phyloP scores from a whole-genome alignment of 331 rosid species.

The Acacia concinna region DNA sequence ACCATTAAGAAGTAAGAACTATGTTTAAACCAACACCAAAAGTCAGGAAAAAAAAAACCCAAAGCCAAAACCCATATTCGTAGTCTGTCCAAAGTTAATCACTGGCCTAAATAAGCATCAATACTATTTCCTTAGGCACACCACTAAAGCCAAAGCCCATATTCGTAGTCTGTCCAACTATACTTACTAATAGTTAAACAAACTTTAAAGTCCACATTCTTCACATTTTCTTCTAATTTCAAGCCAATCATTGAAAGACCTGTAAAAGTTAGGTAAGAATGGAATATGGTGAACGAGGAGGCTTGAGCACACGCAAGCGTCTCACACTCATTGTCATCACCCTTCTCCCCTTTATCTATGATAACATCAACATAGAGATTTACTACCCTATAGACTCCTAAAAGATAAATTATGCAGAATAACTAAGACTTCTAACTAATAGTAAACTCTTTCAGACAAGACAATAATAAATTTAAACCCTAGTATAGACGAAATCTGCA shows the following conservation, averaged over 20 bases:
- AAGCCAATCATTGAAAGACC: neutral
- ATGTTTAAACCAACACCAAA: neutral
- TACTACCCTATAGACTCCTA: neutral
- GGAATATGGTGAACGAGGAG: neutral
- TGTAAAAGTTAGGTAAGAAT: neutral
- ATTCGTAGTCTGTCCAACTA: slow-evolving; percentile 9
- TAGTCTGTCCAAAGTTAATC: too few relatives aligned
- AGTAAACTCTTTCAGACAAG: neutral
- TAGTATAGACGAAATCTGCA: neutral
- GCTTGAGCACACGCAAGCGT: neutral
- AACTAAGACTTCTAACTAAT: neutral
- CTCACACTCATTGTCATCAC: neutral
- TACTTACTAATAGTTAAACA: neutral
- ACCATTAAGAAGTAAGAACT: neutral
- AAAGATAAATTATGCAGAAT: neutral
- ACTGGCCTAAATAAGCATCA: neutral
- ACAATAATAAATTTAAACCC: neutral
- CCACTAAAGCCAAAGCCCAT: neutral
- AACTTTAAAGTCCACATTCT: neutral
- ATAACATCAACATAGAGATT: neutral
- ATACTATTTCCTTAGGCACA: neutral
- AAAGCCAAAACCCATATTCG: too few relatives aligned
- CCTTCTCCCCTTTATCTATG: neutral
- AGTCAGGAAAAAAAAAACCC: neutral
- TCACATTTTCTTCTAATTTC: neutral